Evolutionary conservation across 2,329 filamentous ascomycete species (phyloP), one percentile per base, ranked within the genome.

Genomic region (Nothomitra cinnamomea): DNA sequence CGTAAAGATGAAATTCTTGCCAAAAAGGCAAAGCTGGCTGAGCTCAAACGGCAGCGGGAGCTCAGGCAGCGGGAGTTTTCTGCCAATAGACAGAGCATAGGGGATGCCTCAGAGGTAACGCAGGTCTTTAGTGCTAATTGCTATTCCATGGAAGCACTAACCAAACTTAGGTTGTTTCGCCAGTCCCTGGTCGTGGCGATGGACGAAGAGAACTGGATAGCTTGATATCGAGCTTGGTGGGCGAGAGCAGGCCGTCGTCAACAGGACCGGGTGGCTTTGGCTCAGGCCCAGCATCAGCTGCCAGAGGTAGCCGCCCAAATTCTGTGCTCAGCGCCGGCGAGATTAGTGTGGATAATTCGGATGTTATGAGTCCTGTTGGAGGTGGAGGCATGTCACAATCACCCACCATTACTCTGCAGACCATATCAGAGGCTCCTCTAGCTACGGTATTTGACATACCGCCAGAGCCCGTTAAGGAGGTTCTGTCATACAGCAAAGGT

Each of bases 401-500:
- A 8, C 35, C 51, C 12, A 53, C 49, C 21, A 38, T 35, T 24
- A 42, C 38, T 21, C 25, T 48, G 15, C 87, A 90, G 62, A 83
- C 80, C 2, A 77, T 95, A 19, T 83, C 80, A 6, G 83, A 88
- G 1, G 80, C 79, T 10, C 76, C 85, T 6, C 73, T 87, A 53
- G 80, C 82, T 17, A 88, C 86, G 35, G 78, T 92, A 56, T 88
- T 84, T 68, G 89, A 95, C 66, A 40, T 54, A 56, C 80, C 84
- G 1, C 83, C 85, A 1, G 83, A 81, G 19, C 80, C 83, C 35
- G 78, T 83, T 54, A 79, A 83, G 58, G 92, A 98, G 67, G 75
- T 94, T 56, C 88, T 94, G 63, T 94, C 88, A 53, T 98, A 98
- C 73, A 96, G 86, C 74, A 96, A 95, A 71, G 89, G 82, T 54